Conservation (phyloP, 331 rosid species). For the Rhamnella rubrinervis region DNA sequence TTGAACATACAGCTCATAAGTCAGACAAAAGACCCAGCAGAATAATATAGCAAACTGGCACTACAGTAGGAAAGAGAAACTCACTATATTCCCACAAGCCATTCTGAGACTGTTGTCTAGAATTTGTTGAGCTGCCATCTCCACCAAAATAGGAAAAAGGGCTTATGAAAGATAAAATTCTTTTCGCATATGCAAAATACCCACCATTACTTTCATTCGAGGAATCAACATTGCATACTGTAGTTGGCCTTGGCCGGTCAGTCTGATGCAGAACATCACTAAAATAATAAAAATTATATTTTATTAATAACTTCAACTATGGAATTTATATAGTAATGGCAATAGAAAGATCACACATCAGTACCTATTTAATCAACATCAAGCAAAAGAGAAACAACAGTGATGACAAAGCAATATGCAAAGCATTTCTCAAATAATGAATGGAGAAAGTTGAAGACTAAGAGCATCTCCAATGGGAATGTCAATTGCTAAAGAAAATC, state of each 20-base stretch:
- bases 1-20: neutral
- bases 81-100: constrained; percentile 35
- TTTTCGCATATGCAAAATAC: constrained; percentile 32
- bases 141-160: constrained; percentile 56
- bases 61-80: constrained; percentile 21
- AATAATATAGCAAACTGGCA: neutral
- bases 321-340: neutral
- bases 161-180: constrained; percentile 45
- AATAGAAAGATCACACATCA: neutral
- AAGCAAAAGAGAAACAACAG: neutral
- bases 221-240: constrained; percentile 19
- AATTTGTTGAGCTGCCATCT: constrained; percentile 33
- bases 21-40: neutral
- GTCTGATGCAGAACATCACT: constrained; percentile 26
- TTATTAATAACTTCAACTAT: no score
- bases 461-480: no score
- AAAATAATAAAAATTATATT: no score
- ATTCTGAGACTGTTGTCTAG: constrained; percentile 34
- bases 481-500: no score
- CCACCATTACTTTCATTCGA: constrained; percentile 40
- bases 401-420: neutral
- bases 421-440: neutral
- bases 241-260: constrained; percentile 19
- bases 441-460: no score
- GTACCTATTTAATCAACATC: neutral